Evolutionary conservation across 176 grass and related monocot species (phyloP), one percentile per base, ranked within the genome.

Genomic region (Oryza brachyantha): DNA sequence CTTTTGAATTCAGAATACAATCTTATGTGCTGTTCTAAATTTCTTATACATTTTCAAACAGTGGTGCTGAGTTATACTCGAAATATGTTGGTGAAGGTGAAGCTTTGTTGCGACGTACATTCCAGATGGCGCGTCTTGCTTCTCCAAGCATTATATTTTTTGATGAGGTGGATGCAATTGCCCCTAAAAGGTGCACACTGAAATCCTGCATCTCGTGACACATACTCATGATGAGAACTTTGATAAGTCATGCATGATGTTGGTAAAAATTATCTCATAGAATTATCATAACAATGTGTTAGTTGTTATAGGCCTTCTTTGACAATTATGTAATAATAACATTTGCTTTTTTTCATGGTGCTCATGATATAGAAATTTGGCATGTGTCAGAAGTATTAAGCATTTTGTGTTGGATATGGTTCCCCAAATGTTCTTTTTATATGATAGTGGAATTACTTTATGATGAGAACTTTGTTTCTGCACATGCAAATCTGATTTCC

Each of bases 61-160:
- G 95, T 64, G 91, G 89, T 75, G 92, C 89, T 63, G 92, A 98
- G 26, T 58, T 98, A 54, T 98, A 98, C 74, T 98, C 92, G 2
- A 98, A 92, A 62, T 98, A 94, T 80, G 95, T 98, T 83, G 95
- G 95, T 63, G 95, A 98, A 92, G 92, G 92, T 82, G 92, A 98
- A 83, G 87, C 91, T 70, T 86, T 92, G 78, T 76, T 92, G 50
- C 60, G 87, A 62, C 80, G 83, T 79, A 98, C 87, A 80, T 98
- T 98, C 79, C 92, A 94, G 77, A 98, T 86, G 77, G 95, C 95
- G 58, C 69, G 83, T 57, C 87, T 98, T 38, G 77, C 92, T 61
- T 67, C 90, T 70, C 90, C 95, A 63, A 98, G 95, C 79, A 92
- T 98, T 78, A 85, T 98, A 79, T 92, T 94, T 67, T 94, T 98